Base-by-base conservation (phyloP, 1,139 yeast genomes). In the Kodamaea ohmeri region DNA sequence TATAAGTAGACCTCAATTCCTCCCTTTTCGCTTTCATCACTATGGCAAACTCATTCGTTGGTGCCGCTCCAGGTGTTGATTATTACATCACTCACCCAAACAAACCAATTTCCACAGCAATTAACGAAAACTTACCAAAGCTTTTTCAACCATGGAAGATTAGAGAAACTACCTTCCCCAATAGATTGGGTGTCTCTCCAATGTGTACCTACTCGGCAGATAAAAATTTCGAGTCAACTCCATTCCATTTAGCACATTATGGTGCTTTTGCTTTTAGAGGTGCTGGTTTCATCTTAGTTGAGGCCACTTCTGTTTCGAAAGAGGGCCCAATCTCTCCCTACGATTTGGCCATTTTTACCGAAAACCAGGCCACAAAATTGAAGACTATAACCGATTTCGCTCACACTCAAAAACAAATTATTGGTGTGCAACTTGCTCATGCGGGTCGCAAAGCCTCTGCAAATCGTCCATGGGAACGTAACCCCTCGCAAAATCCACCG, bases 341-440 rank as follows among this genome's bases (percentile, higher is more conserved):
- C 37, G 77, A 70, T 45, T 60, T 76, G 21, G 83, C 80, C 13
- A 55, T 80, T 24, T 72, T 72, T 67, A 67, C 59, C 13, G 77
- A 76, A 34, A 60, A 58, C 9, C 83, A 78, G 40, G 80, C 80
- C 2, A 48, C 50, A 14, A 67, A 67, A 9, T 63, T 71, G 51
- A 72, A 67, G 47, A 62, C 65, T 29, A 61, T 80, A 39, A 80
- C 72, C 7, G 80, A 78, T 27, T 74, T 65, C 45, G 77, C 71
- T n/a, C 86, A 80, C 53, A 55, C 76, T 1, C 78, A 76, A 45
- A 67, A 67, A 35, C 67, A 63, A 29, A 56, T 56, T 25, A 66
- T 76, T 42, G 84, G 81, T 25, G 58, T 76, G 36, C 84, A 78
- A 53, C 34, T 78, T 20, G 72, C 68, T n/a, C 83, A 78, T 50